These are phyloP conservation scores for Grifola frondosa DNA, from an alignment of 1,284 basidiomycete species.

Conservation along the genomic window DNA sequence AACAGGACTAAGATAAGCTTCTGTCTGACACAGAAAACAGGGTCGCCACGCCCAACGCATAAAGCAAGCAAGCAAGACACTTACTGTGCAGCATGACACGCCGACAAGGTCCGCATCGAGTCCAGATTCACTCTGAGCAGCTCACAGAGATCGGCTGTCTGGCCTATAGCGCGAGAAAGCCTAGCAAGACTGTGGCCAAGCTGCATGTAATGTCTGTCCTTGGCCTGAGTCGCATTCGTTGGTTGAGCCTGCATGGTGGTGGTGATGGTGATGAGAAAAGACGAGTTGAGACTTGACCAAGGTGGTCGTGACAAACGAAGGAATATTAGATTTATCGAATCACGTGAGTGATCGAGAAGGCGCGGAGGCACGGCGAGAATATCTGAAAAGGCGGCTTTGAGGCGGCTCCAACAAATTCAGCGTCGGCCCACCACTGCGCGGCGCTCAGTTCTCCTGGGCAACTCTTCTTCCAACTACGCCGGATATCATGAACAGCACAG, in stretches of 20 bases:
- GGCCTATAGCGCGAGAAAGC: slow-evolving; percentile 59
- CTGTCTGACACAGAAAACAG: too few species aligned
- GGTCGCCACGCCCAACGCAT: background rate
- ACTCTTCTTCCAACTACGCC: background rate
- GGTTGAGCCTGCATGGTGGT: slow-evolving; percentile 32
- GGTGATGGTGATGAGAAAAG: slow-evolving; percentile 3
- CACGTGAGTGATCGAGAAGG: too few species aligned
- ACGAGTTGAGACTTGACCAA: background rate
- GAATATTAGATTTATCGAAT: too few species aligned
- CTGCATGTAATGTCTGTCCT: slow-evolving; percentile 71
- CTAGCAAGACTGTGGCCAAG: slow-evolving; percentile 59
- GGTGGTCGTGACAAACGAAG: too few species aligned
- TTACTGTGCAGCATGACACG: slow-evolving; percentile 71
- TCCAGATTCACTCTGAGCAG: slow-evolving; percentile 67
- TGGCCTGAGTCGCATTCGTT: slow-evolving; percentile 66
- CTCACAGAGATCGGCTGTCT: slow-evolving; percentile 71
- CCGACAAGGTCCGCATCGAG: slow-evolving; percentile 70
- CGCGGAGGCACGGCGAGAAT: too few species aligned
- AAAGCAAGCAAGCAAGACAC: slow-evolving; percentile 20
- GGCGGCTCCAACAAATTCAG: too few species aligned
- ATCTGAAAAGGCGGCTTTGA: too few species aligned
- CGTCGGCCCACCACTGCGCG: background rate
- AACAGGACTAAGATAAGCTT: background rate
- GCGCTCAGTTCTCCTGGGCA: background rate
- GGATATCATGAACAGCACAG: slow-evolving; percentile 25